Base-by-base conservation (phyloP, 2,329 filamentous ascomycete genomes). In the Tolypocladium tropicale region DNA sequence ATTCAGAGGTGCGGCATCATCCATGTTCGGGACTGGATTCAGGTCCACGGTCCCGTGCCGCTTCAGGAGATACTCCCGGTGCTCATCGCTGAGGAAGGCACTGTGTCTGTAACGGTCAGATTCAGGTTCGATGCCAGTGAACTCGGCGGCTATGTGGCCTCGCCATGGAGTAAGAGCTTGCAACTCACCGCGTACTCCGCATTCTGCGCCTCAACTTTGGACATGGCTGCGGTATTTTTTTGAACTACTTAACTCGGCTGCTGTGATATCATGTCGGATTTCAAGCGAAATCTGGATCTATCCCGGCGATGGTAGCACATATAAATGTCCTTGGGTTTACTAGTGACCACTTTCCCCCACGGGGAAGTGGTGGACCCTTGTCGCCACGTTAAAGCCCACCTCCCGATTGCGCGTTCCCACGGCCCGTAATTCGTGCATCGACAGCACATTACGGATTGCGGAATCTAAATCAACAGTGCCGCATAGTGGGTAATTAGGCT, bases 1-100 rank as follows among this genome's bases (percentile, higher is more conserved):
- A 53, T 60, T 60, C 7, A 60, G 49, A 2, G 60, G 60, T 34
- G 59, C 57, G 4, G 43, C 54, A 21, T 58, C 57, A 46, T 57
- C 52, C 55, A 58, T 58, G 5, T 41, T 37, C 23, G 60, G 60
- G 21, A 62, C n/a, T 4, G 59, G 59, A 28, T 58, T 54, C 28
- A 60, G 37, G 2, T 59, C 52, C 16, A 53, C 34, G 1, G 59
- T 60, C 7, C 59, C 59, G 55, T 60, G 57, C 2, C 57, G 53
- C 2, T 41, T 16, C 4, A 58, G 34, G 12, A 59, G 55, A 46
- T 56, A 62, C 30, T 56, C 32, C n/a, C 53, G 50, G 25, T 60
- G 57, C 6, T 58, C 55, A 14, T 50, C 53, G 28, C 39, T 30
- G 12, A 60, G 36, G n/a, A 9, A 32, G 18, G 16, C 21, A 0